phyloP scores from a whole-genome alignment of 768 basidiomycete genomes.

The Mycena pura region DNA sequence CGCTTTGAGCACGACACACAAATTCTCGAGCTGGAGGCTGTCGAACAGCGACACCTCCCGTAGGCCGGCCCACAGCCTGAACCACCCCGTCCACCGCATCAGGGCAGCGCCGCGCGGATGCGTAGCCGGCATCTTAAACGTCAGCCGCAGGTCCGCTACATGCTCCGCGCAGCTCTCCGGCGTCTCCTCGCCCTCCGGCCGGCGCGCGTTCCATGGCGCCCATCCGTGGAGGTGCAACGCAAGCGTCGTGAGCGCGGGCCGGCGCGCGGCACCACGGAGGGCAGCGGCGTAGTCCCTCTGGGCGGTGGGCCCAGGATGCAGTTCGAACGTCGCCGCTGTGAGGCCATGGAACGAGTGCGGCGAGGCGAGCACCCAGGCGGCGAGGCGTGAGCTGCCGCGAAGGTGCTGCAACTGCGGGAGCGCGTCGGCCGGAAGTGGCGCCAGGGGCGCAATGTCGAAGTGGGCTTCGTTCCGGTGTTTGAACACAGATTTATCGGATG shows the following conservation, averaged over 20 bases:
- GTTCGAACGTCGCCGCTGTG: neutral
- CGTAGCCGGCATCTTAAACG: neutral
- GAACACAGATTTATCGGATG: neutral
- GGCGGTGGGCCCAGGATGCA: neutral
- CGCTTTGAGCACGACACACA: neutral
- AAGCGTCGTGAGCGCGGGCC: neutral
- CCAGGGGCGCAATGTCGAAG: no score
- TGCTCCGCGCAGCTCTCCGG: neutral
- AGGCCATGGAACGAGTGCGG: neutral
- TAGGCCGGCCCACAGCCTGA: neutral
- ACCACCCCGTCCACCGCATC: neutral
- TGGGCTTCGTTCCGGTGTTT: no score
- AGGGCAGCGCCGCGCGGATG: neutral
- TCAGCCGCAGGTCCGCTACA: conserved; percentile 1
- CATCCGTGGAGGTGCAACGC: neutral
- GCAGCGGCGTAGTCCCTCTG: neutral
- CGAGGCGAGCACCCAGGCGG: neutral
- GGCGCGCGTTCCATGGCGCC: neutral
- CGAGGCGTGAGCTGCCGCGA: neutral
- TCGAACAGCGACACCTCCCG: neutral
- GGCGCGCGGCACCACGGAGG: neutral
- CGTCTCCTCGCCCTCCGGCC: neutral
- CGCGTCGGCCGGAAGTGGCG: neutral
- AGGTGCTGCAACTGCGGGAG: neutral
- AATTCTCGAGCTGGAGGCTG: neutral